Base-by-base conservation (phyloP, 768 basidiomycete genomes). In the Serendipita indica region DNA sequence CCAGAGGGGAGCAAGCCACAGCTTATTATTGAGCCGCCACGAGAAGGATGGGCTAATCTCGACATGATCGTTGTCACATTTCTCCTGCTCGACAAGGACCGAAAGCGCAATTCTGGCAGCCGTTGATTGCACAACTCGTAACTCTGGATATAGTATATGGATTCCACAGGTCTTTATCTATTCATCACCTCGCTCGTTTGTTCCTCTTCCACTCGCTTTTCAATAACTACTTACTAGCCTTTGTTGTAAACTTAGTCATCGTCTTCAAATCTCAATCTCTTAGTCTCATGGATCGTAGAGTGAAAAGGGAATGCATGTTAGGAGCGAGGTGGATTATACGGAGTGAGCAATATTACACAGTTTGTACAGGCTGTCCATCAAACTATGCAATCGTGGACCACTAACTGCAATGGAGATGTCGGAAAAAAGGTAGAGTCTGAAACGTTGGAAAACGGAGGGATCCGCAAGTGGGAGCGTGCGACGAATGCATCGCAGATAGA, bases 321-420 rank as follows among this genome's bases (percentile, higher is more conserved):
- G 18, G 35, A 37, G 18, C 10, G 35, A 37, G 18, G 35, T 10
- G 10, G 12, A 10, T 37, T 10, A 37, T 37, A 37, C 35, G 10
- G 35, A 10, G 18, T 18, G 18, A 37, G 41, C 12, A 25, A 43
- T 25, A 43, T 43, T 43, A 43, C 41, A 43, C 18, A 7, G 41
- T 43, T 43, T 43, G 41, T 43, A 43, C 41, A 43, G 35, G 27
- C 18, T 25, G 41, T 43, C 41, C 41, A 43, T 39, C 37, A 43
- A 43, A 7, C 7, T 43, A 43, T 43, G 41, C 41, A 25, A 43
- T 25, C 27, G 27, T 6, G n/a, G 41, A 43, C 27, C 41, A 43
- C 41, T 43, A 43, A 25, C 35, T 37, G 35, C 10, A 37, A 37
- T 10, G 18, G 35, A 18, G 35, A 37, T 37, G 41, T 6, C 5